Conservation (phyloP, 2,329 filamentous ascomycete species). For the Amphichorda felina region DNA sequence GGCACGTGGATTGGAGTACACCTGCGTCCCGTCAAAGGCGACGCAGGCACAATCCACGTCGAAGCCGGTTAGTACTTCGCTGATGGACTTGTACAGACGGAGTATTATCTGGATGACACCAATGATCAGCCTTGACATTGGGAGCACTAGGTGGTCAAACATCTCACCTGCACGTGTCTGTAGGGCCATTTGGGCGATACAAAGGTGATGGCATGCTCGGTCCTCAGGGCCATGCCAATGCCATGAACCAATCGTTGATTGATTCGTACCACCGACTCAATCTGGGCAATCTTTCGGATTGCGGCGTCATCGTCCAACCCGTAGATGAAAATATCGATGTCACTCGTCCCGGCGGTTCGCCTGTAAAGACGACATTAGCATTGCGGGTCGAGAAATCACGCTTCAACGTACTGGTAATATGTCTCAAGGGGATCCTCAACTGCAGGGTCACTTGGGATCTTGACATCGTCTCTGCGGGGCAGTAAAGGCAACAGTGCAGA, state of each 20-base stretch:
- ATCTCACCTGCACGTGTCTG: conserved; percentile 48
- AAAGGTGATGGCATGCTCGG: conserved; percentile 70
- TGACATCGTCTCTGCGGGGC: conserved; percentile 24
- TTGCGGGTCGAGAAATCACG: too few relatives aligned
- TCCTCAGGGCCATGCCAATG: conserved; percentile 36
- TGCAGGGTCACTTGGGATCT: conserved; percentile 39
- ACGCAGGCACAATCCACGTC: conserved; percentile 78
- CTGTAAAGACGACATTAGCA: not conserved
- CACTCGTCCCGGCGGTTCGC: conserved; percentile 15
- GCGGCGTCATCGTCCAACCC: conserved; percentile 53
- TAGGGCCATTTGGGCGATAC: conserved; percentile 58
- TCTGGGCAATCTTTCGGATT: conserved; percentile 63
- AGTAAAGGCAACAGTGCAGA: conserved; percentile 55
- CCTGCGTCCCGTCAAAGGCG: conserved; percentile 67
- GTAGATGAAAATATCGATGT: conserved; percentile 70
- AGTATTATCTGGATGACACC: conserved; percentile 48
- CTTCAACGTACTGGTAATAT: conserved; percentile 58
- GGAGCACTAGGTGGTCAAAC: not conserved
- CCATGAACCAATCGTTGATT: conserved; percentile 40
- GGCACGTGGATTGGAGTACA: conserved; percentile 59
- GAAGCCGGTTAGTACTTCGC: conserved; percentile 78
- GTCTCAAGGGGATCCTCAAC: conserved; percentile 34
- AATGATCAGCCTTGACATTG: not conserved
- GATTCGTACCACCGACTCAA: conserved; percentile 59
- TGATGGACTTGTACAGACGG: conserved; percentile 67